phyloP scores from a whole-genome alignment of 257 asterid genomes.

The Asclepias syriaca region DNA sequence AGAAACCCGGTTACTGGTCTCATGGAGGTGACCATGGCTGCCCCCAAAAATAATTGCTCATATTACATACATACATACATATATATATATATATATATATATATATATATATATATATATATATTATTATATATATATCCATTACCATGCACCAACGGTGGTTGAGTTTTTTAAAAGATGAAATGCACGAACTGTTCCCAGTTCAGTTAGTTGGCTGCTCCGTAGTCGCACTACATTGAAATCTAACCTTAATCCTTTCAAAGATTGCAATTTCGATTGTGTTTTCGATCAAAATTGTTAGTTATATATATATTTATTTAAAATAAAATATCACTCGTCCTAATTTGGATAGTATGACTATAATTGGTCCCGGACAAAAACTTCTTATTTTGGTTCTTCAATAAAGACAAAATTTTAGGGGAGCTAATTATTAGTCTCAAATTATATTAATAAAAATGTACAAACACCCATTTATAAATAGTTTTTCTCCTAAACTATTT shows the following conservation, averaged over 20 bases:
- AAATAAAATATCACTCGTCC: no score
- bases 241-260: conserved; percentile 27
- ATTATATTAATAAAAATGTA: background rate
- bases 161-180: background rate
- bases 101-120: no score
- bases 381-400: background rate
- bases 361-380: background rate
- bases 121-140: no score
- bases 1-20: background rate
- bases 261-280: conserved; percentile 14
- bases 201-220: conserved; percentile 18
- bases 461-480: background rate
- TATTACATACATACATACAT: no score
- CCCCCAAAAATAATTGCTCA: background rate
- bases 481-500: background rate
- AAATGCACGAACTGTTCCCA: background rate
- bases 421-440: background rate
- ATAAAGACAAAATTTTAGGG: background rate
- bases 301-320: no score
- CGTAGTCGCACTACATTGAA: conserved; percentile 30
- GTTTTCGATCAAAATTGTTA: background rate
- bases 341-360: background rate
- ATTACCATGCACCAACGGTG: background rate
- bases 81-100: no score
- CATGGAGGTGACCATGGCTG: background rate